These are phyloP conservation scores for Boletus reticuloceps DNA, from an alignment of 768 basidiomycete species.

Conservation along the genomic window DNA sequence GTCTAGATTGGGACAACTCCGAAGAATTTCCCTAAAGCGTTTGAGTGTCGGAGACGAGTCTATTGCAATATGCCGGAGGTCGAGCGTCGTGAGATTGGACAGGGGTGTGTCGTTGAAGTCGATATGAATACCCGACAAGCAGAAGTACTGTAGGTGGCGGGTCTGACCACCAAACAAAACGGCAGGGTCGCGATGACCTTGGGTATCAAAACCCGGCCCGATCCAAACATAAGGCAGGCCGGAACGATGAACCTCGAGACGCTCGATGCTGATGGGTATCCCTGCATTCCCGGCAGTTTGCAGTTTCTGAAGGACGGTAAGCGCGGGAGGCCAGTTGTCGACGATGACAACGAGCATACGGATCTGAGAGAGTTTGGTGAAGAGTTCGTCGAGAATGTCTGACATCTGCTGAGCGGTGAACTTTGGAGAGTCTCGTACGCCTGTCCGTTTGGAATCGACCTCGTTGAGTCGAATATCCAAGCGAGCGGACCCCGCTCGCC, in stretches of 20 bases:
- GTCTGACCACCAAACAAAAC: constrained; percentile 52
- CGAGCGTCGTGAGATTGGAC: constrained; percentile 58
- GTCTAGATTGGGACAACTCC: constrained; percentile 44
- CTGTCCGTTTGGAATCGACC: constrained; percentile 19
- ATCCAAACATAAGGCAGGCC: constrained; percentile 47
- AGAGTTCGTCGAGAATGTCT: constrained; percentile 47
- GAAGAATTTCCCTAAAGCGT: constrained; percentile 54
- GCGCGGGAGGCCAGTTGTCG: constrained; percentile 52
- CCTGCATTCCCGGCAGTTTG: constrained; percentile 33
- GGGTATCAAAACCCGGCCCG: constrained; percentile 40
- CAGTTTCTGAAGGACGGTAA: constrained; percentile 51
- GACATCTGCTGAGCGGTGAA: constrained; percentile 45
- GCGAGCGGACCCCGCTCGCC: constrained; percentile 51
- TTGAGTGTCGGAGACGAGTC: constrained; percentile 46
- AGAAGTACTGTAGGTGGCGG: constrained; percentile 47
- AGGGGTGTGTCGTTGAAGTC: constrained; percentile 53
- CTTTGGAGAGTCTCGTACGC: constrained; percentile 27
- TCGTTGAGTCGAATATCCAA: constrained; percentile 66
- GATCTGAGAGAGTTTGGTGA: constrained; percentile 53
- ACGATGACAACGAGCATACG: constrained; percentile 59
- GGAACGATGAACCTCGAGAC: constrained; percentile 62
- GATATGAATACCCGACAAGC: constrained; percentile 58
- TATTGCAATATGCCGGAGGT: constrained; percentile 60
- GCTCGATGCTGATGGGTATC: constrained; percentile 47
- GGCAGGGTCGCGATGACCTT: constrained; percentile 31